Percentiles rank a stretch among this genome's conserved stretches.
Evolutionary conservation across 208 protist genomes (phyloP).

Genomic region (Phytomonas sp.): DNA sequence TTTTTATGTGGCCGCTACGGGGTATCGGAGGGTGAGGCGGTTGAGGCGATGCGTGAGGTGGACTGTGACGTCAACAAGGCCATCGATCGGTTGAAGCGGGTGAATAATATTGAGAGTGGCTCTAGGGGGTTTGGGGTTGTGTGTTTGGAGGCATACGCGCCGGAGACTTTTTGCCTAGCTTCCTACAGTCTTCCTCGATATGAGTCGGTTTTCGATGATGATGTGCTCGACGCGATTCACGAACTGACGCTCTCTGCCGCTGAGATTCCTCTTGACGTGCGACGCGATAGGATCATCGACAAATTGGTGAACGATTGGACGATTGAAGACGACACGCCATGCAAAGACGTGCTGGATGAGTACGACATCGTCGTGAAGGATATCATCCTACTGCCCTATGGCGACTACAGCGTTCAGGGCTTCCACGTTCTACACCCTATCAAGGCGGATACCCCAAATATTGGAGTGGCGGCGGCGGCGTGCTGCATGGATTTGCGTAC

Average conservation of each 20-base stretch:
- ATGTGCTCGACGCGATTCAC: slow-evolving; percentile 78
- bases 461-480: slow-evolving; percentile 63
- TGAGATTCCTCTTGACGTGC: slow-evolving; percentile 71
- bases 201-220: slow-evolving; percentile 49
- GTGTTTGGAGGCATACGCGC: slow-evolving; percentile 74
- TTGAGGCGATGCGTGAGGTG: slow-evolving; percentile 35
- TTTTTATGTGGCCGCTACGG: slow-evolving; percentile 61
- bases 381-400: slow-evolving; percentile 70
- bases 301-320: slow-evolving; percentile 73
- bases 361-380: slow-evolving; percentile 58
- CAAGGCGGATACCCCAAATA: slow-evolving; percentile 70
- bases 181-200: slow-evolving; percentile 63
- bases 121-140: slow-evolving; percentile 76
- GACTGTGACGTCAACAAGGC: slow-evolving; percentile 62
- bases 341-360: slow-evolving; percentile 32
- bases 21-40: slow-evolving; percentile 33
- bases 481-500: slow-evolving; percentile 85
- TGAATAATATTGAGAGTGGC: slow-evolving; percentile 29
- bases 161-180: slow-evolving; percentile 80
- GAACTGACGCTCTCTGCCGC: slow-evolving; percentile 81
- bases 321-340: slow-evolving; percentile 45
- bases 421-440: slow-evolving; percentile 70
- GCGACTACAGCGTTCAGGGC: slow-evolving; percentile 78
- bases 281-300: slow-evolving; percentile 31
- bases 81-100: slow-evolving; percentile 37